Base-by-base conservation (phyloP, 139 green algal species). In the Chlamydomonas sp. region DNA sequence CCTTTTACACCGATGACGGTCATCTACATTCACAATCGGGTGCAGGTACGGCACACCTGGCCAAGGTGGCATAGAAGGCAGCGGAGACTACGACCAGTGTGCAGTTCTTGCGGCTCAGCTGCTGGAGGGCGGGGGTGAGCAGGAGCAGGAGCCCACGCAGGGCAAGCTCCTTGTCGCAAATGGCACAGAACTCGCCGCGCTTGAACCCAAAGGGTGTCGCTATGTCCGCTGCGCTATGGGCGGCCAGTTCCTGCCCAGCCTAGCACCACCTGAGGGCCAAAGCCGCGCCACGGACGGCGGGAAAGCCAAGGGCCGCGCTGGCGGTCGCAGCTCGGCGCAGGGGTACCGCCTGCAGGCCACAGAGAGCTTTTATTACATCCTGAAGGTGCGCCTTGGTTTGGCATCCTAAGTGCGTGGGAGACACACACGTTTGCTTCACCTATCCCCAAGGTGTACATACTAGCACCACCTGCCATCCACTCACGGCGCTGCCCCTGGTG, bases 361-460 rank as follows among this genome's bases (percentile, higher is more conserved):
- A 10, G 91, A 94, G 83, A 92, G 91, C 83, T 93, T 94, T 49
- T 90, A 86, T 63, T 93, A 93, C 85, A 93, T 88, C 66, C 74
- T 84, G 12, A 31, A 66, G 10, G 90, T 89, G 20, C 83, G 89
- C 4, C 57, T 84, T 31, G 57, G 12, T 14, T 71, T 71, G 66
- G 10, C 66, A 14, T 71, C 66, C 66, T 18, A 71, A 14, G 66
- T 71, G 10, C 10, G 66, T 71, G 66, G 10, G 66, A 71, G 10
- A 14, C 66, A 10, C 10, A 18, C 10, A 71, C 12, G 66, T 18
- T 14, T 71, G 66, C 9, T 71, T 10, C 10, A 14, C 10, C 10
- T 14, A 71, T 71, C 10, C 10, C 9, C 66, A 71, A 71, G 10
- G 12, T 71, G 66, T 10, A 71, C 66, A 18, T 18, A 14, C 66